phyloP scores from a whole-genome alignment of 2,329 filamentous ascomycete species.

The Pseudogymnoascus sp. region DNA sequence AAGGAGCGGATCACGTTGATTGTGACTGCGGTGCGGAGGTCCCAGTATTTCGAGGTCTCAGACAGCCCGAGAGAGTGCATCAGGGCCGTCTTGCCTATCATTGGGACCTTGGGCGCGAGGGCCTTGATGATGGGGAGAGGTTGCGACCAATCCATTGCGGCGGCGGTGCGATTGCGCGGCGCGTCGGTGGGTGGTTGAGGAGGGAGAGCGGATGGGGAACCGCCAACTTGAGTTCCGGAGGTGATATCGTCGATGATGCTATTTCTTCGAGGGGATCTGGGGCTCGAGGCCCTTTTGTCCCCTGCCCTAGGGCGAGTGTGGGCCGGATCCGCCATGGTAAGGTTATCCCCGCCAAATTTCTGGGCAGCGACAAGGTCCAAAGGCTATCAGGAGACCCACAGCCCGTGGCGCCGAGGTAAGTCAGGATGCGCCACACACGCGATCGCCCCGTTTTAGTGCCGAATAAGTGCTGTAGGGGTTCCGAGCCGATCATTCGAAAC shows the following conservation, averaged over 20 bases:
- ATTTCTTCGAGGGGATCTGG: background rate
- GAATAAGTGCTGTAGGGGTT: background rate
- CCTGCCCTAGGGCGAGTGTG: background rate
- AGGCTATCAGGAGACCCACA: background rate
- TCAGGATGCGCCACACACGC: background rate
- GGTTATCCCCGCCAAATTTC: background rate
- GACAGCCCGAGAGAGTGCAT: conserved; percentile 62
- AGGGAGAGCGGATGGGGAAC: background rate
- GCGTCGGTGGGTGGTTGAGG: background rate
- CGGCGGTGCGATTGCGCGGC: background rate
- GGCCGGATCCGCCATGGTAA: background rate
- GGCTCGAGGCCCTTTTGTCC: background rate
- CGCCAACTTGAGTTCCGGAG: background rate
- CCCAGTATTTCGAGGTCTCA: conserved; percentile 66
- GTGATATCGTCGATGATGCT: background rate
- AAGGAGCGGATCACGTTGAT: conserved; percentile 66
- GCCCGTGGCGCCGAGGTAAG: background rate
- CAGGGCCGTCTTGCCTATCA: conserved; percentile 54
- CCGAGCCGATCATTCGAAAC: background rate
- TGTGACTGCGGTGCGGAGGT: conserved; percentile 66
- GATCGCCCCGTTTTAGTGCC: background rate
- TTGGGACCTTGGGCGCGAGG: conserved; percentile 48
- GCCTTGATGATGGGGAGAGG: conserved; percentile 22
- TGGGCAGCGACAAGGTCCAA: background rate
- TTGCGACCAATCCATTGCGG: conserved; percentile 11